Percentiles rank a stretch among this genome's conserved stretches.
Evolutionary conservation across 2,329 filamentous ascomycete species (phyloP).

Genomic region (Pseudocercospora vitis): DNA sequence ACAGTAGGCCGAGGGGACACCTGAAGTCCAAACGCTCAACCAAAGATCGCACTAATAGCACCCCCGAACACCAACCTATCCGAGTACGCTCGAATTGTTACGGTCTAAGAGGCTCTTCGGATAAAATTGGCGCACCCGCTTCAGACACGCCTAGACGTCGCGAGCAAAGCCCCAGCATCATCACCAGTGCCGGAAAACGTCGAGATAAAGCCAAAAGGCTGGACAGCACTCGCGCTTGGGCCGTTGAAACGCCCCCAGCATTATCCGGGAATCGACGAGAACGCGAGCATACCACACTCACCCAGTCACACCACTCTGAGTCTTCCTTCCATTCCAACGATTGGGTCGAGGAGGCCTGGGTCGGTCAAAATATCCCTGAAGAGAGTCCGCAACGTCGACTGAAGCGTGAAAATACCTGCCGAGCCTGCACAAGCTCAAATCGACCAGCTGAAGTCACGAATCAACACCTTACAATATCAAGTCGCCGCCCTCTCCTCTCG

Average conservation of each 20-base stretch:
- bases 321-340: neutral
- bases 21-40: too few species aligned
- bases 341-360: neutral
- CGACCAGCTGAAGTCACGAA: neutral
- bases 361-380: too few species aligned
- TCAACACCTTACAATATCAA: neutral
- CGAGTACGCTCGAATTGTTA: neutral
- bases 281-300: neutral
- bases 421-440: too few species aligned
- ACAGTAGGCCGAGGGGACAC: too few species aligned
- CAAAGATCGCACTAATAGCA: too few species aligned
- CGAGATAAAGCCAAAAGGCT: neutral
- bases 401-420: too few species aligned
- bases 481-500: neutral
- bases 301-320: neutral
- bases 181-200: neutral
- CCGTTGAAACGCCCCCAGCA: neutral
- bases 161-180: too few species aligned
- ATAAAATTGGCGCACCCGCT: neutral
- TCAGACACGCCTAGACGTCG: too few species aligned
- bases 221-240: neutral
- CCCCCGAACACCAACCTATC: neutral
- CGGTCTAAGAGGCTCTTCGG: neutral
- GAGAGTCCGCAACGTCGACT: too few species aligned
- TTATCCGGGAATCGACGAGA: neutral